Conservation (phyloP, 345 rosid genomes). For the Lepidium sativum region DNA sequence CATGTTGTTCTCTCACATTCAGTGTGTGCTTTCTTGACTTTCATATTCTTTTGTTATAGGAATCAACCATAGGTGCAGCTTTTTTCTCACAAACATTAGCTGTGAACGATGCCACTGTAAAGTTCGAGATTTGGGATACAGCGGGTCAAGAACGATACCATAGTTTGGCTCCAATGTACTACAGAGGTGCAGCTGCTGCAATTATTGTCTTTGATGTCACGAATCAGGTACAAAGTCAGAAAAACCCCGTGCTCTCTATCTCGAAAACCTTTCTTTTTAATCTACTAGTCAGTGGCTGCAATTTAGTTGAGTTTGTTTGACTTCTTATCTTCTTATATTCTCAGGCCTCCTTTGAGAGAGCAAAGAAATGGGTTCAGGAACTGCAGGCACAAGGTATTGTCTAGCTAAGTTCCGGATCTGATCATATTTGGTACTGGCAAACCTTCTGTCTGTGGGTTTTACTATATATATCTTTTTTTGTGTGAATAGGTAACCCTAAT, state of each 20-base stretch:
- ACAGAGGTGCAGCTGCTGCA: conserved; percentile 96
- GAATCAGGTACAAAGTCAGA: conserved; percentile 42
- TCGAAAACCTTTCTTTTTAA: not conserved
- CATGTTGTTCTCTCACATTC: not conserved
- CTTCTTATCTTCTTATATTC: not conserved
- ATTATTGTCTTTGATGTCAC: conserved; percentile 85
- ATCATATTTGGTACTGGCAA: not conserved
- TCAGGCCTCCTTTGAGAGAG: conserved; percentile 90
- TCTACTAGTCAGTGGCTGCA: not conserved
- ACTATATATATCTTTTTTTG: not conserved
- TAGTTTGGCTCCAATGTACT: conserved; percentile 98
- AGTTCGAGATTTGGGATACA: conserved; percentile 99
- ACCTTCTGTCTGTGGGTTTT: not conserved
- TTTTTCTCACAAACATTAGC: conserved; percentile 93
- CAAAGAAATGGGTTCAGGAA: conserved; percentile 97
- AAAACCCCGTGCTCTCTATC: not conserved
- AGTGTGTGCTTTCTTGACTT: conserved; percentile 5
- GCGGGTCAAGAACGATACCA: conserved; percentile 98
- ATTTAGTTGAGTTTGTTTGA: not conserved
- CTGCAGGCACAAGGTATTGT: conserved; percentile 85
- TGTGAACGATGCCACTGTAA: conserved; percentile 86
- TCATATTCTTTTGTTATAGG: conserved; percentile 37
- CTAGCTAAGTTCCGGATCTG: not conserved
- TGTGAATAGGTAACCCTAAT: conserved; percentile 62
- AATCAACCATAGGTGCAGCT: conserved; percentile 97